Conservation (phyloP, 345 rosid species). For the Schrenkiella parvula region DNA sequence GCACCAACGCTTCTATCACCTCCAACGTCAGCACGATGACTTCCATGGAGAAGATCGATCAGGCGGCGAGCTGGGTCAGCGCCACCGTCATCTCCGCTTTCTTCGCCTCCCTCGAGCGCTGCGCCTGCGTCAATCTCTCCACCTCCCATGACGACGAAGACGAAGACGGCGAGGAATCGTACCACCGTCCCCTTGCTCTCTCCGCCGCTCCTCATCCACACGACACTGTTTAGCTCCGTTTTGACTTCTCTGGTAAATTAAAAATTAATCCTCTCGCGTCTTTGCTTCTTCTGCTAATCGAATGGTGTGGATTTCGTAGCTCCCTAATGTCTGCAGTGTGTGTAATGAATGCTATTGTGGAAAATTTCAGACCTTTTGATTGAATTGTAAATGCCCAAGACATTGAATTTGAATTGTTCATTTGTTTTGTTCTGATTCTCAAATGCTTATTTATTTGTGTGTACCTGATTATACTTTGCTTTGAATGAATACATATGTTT, state of each 20-base stretch:
- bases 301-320: not conserved
- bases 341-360: not conserved
- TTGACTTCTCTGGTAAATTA: not conserved
- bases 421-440: not conserved
- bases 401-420: not conserved
- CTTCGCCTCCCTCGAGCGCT: conserved; percentile 75
- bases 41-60: conserved; percentile 42
- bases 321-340: not conserved
- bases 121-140: conserved; percentile 68
- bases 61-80: conserved; percentile 60
- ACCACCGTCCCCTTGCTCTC: conserved; percentile 47
- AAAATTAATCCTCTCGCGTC: not conserved
- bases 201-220: conserved; percentile 27
- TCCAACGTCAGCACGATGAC: conserved; percentile 28
- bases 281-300: not conserved
- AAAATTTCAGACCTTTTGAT: not conserved
- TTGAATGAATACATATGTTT: not conserved
- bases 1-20: not conserved
- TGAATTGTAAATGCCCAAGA: not conserved
- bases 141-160: conserved; percentile 63
- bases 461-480: not conserved
- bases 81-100: conserved; percentile 65
- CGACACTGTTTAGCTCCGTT: conserved; percentile 21
- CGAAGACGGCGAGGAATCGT: conserved; percentile 38
- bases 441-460: not conserved